phyloP scores from a whole-genome alignment of 2,329 filamentous ascomycete genomes.

The Colletotrichum sojae region DNA sequence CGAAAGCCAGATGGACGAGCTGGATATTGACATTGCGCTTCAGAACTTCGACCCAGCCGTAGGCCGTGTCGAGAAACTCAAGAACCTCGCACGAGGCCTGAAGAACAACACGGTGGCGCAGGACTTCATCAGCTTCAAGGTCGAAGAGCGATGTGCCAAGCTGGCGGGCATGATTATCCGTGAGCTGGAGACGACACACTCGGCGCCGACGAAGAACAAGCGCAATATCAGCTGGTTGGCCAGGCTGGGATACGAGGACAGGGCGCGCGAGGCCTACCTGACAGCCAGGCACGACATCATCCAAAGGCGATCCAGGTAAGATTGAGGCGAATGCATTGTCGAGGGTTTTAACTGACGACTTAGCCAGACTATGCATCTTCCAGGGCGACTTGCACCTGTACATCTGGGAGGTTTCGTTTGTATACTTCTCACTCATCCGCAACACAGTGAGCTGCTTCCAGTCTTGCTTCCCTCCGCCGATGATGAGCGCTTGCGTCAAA shows the following conservation, averaged over 20 bases:
- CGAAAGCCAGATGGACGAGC: constrained; percentile 92
- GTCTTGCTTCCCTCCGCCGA: constrained; percentile 84
- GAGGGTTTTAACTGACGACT: background rate
- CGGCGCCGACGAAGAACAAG: constrained; percentile 82
- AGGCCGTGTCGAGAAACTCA: constrained; percentile 85
- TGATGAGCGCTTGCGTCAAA: constrained; percentile 95
- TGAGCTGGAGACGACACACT: constrained; percentile 83
- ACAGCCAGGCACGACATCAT: constrained; percentile 83
- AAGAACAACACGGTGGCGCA: constrained; percentile 91
- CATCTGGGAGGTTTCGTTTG: constrained; percentile 94
- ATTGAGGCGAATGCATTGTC: background rate
- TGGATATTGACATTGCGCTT: constrained; percentile 95
- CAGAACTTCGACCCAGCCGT: constrained; percentile 92
- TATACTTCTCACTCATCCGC: constrained; percentile 94
- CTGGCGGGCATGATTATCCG: constrained; percentile 83
- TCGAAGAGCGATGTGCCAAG: constrained; percentile 85
- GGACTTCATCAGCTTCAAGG: constrained; percentile 92
- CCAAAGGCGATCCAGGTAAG: constrained; percentile 84
- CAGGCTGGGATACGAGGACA: constrained; percentile 89
- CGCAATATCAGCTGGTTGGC: constrained; percentile 88
- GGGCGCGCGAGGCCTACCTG: constrained; percentile 89
- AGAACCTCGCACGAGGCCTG: constrained; percentile 82
- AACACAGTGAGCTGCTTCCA: constrained; percentile 95
- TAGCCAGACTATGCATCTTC: constrained; percentile 87
- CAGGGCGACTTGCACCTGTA: constrained; percentile 93